Conservation (phyloP, 306 rosid species). For the Sicyos edulis region DNA sequence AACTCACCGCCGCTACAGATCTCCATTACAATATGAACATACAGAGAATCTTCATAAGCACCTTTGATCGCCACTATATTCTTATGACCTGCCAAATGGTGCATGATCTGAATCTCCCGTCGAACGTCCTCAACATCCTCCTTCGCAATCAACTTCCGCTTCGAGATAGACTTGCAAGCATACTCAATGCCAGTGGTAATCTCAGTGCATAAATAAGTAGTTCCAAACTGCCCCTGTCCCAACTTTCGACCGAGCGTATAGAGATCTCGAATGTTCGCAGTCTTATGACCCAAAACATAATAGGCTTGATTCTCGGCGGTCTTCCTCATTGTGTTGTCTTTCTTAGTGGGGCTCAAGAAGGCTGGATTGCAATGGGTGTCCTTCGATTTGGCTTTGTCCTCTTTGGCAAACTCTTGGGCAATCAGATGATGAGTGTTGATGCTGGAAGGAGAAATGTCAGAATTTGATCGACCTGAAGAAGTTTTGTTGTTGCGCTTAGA, state of each 20-base stretch:
- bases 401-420: conserved; percentile 37
- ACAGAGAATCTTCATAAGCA: conserved; percentile 63
- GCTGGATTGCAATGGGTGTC: conserved; percentile 18
- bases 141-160: conserved; percentile 62
- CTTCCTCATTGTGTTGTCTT: conserved; percentile 48
- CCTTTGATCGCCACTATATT: conserved; percentile 68
- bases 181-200: conserved; percentile 47
- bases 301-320: conserved; percentile 49
- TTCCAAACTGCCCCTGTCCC: conserved; percentile 74
- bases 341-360: conserved; percentile 29
- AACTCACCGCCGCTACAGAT: conserved; percentile 71
- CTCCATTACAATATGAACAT: conserved; percentile 78
- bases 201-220: conserved; percentile 56
- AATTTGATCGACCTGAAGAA: conserved; percentile 45
- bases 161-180: conserved; percentile 70
- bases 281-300: conserved; percentile 64
- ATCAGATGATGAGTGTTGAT: conserved; percentile 35
- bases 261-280: conserved; percentile 64
- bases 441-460: conserved; percentile 42
- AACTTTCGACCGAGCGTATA: conserved; percentile 58
- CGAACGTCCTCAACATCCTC: conserved; percentile 69
- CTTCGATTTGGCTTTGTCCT: conserved; percentile 20
- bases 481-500: conserved; percentile 44
- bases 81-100: conserved; percentile 68
- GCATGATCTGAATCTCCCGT: conserved; percentile 75